A percentile compares a stretch with the other conserved stretches of the same genome.
These are phyloP conservation scores for Chlorella sp. DNA, from an alignment of 139 green algal species.

Conservation along the genomic window DNA sequence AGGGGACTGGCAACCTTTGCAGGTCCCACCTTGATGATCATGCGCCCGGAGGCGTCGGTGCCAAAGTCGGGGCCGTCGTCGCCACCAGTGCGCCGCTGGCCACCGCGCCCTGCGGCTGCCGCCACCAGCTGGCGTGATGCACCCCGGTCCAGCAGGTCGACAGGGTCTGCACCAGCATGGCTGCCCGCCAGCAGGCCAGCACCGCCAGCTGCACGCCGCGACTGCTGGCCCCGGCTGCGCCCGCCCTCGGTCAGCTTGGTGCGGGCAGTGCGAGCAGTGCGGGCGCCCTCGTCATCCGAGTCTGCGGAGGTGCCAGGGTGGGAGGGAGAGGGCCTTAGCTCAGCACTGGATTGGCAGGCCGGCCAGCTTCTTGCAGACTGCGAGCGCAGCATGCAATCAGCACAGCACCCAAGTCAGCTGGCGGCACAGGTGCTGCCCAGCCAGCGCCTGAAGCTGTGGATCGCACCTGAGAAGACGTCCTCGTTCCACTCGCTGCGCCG, in stretches of 20 bases:
- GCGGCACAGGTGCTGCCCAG: no score
- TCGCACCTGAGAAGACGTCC: conserved; percentile 78
- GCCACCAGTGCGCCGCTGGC: not conserved
- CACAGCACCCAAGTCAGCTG: no score
- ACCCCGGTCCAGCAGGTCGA: conserved; percentile 87
- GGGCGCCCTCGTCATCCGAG: not conserved
- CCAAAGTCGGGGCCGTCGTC: conserved; percentile 46
- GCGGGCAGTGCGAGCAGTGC: conserved; percentile 13
- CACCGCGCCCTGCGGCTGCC: conserved; percentile 10
- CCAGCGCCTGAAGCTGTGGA: no score
- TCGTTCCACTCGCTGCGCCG: conserved; percentile 77
- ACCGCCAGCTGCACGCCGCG: not conserved
- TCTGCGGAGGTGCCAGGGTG: not conserved
- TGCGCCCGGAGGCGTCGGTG: conserved; percentile 12
- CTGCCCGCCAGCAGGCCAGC: not conserved
- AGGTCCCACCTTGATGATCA: conserved; percentile 48
- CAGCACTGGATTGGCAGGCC: no score
- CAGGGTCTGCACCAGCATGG: conserved; percentile 63
- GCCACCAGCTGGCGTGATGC: conserved; percentile 63
- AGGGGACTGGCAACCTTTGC: no score
- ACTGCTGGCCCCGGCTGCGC: not conserved
- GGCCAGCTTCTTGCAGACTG: no score
- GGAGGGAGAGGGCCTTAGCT: no score
- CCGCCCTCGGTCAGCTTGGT: conserved; percentile 6
- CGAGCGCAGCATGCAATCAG: no score